Evolutionary conservation across 331 rosid species (phyloP), one percentile per base, ranked within the genome.

Genomic region (Rosa hybrid): DNA sequence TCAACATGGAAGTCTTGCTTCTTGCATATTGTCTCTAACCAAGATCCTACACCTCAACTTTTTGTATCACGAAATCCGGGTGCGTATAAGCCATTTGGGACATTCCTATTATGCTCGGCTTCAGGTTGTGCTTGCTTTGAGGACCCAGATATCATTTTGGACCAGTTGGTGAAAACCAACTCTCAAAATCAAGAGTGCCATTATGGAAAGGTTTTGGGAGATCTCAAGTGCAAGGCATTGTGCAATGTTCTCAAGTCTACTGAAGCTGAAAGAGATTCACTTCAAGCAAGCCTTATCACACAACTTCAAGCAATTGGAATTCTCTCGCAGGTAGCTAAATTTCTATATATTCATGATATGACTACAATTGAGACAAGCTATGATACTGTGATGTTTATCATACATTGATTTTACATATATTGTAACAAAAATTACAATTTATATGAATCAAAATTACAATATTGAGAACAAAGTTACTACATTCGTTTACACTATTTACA

Each of bases 1-100:
- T 51, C 92, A 41, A 38, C 64, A 0, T 91, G 93, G 94, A 85
- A 71, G 50, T 93, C 94, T 60, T 87, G 90, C 85, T 93, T 93
- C 78, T 75, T 93, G 44, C 89, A 93, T 30, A 78, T 90, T 68
- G 91, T 81, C 76, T 90, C 94, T 27, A 77, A 27, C 81, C 76
- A 69, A n/a, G 93, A 94, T 72, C 86, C 89, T 17, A 75, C 87
- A 59, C 92, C 90, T 7, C 81, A 71, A 57, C 25, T 3, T 67
- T 81, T 86, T 62, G 27, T 72, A 12, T 4, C 44, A 25, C 50
- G 27, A 38, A 49, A 16, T 5, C 14, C 3, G 0, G 46, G 0
- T 44, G 51, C 0, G 0, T 86, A 87, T 75, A 41, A 57, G 74
- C 96, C 97, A n/a, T 92, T 94, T 11, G 97, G 98, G 25, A 89